Evolutionary conservation across 768 basidiomycete genomes (phyloP), one percentile per base, ranked within the genome.

Genomic region (Boletus rubroflammeus): DNA sequence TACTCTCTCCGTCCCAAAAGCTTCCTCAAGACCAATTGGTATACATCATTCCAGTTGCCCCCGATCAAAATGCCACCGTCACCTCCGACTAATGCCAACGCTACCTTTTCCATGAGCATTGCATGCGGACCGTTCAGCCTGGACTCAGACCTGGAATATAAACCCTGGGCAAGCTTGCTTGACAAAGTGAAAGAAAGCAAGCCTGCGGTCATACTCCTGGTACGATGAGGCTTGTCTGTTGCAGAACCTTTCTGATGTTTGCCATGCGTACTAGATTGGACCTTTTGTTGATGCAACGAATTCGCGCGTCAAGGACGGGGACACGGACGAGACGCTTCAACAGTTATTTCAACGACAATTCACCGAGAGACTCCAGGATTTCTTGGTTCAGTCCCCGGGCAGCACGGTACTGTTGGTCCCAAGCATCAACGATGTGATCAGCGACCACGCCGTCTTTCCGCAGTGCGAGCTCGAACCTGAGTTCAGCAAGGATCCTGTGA

Each of bases 241-340:
- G 32, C 50, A 17, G 50, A 47, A 23, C 7, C 2, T 41, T 40
- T 38, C 32, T 53, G 6, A 51, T 17, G 25, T 49, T 45, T 39
- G 14, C 9, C 8, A 15, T 43, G 51, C 34, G 47, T 35, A 36
- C 31, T 57, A 99, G 96, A 72, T 92, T 29, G 97, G 97, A 0
- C 97, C 97, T 2, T 99, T 98, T 67, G 73, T 98, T 40, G 93
- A 98, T 60, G 71, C 81, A 0, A 69, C 78, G 17, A 92, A 98
- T 67, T 82, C 88, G 2, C 74, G 77, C 47, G 81, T 98, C 59
- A 85, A 83, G 65, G 70, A 75, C 4, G 97, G 96, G 6, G 88
- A 93, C 50, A 67, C 85, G 25, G 84, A 89, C 53, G 72, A 77
- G 47, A 75, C 81, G 1, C 88, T 90, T 0, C 58, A 73, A 5